phyloP scores from a whole-genome alignment of 352 stramenopile species.

The Globisporangium sylvaticum region DNA sequence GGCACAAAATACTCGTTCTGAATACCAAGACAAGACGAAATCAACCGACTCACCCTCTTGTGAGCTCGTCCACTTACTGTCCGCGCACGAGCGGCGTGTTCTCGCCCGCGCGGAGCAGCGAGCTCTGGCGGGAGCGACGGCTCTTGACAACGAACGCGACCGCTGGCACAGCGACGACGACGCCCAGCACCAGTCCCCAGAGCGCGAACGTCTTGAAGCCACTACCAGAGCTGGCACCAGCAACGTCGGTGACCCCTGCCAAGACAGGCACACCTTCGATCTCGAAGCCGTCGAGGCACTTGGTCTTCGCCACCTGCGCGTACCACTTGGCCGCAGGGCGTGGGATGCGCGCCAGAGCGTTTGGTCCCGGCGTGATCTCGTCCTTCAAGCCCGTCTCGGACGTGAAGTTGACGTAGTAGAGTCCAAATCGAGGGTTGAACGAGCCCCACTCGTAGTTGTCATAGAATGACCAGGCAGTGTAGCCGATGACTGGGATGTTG shows the following conservation, averaged over 20 bases:
- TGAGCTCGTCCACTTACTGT: no score
- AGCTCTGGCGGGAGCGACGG: neutral
- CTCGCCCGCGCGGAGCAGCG: neutral
- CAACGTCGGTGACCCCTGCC: neutral
- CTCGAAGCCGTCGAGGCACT: slow-evolving; percentile 6
- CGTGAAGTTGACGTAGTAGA: slow-evolving; percentile 52
- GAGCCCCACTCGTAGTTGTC: slow-evolving; percentile 95
- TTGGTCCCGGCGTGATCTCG: slow-evolving; percentile 36
- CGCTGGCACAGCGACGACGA: neutral
- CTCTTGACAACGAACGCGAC: neutral
- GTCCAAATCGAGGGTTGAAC: slow-evolving; percentile 49
- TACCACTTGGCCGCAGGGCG: slow-evolving; percentile 22
- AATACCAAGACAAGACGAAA: no score
- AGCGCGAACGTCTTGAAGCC: neutral
- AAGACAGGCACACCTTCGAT: neutral
- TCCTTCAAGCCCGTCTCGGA: slow-evolving; percentile 25
- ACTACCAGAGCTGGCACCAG: neutral
- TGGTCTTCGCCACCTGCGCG: slow-evolving; percentile 38
- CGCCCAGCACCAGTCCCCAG: neutral
- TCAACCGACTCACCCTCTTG: no score
- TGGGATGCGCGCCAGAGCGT: slow-evolving; percentile 18
- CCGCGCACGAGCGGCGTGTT: neutral
- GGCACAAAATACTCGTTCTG: no score
- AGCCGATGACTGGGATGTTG: slow-evolving; percentile 81
- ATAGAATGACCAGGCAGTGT: slow-evolving; percentile 92